A percentile compares a stretch with the other conserved stretches of the same genome.
Conservation (phyloP, 345 rosid genomes). For the Gossypium rotundifolium region DNA sequence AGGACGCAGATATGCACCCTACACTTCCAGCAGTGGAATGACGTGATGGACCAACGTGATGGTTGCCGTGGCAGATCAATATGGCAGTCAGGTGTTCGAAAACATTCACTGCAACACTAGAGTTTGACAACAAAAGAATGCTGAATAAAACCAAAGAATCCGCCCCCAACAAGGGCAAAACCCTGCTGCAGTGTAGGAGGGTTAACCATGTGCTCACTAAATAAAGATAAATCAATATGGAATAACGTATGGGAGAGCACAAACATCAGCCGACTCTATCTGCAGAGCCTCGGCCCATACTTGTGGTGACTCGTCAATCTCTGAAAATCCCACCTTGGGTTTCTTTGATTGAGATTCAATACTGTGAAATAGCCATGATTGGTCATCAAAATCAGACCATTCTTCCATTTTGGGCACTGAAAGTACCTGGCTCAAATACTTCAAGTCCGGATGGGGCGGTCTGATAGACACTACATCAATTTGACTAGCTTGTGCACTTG, state of each 20-base stretch:
- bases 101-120: slow-evolving; percentile 7
- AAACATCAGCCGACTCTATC: slow-evolving; percentile 56
- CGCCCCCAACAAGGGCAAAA: neutral
- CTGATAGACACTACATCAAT: slow-evolving; percentile 30
- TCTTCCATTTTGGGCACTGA: slow-evolving; percentile 56
- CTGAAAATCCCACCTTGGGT: slow-evolving; percentile 21
- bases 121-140: slow-evolving; percentile 10
- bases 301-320: slow-evolving; percentile 26
- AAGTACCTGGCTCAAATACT: slow-evolving; percentile 50
- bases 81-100: slow-evolving; percentile 3
- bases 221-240: slow-evolving; percentile 43
- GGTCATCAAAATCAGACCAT: slow-evolving; percentile 40
- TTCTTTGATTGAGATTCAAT: slow-evolving; percentile 23
- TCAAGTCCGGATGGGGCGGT: slow-evolving; percentile 66
- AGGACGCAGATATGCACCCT: neutral
- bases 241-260: slow-evolving; percentile 72
- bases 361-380: slow-evolving; percentile 57
- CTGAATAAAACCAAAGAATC: slow-evolving; percentile 10
- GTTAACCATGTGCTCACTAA: slow-evolving; percentile 3
- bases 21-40: neutral
- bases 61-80: neutral
- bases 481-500: slow-evolving; percentile 31
- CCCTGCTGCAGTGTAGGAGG: slow-evolving; percentile 13
- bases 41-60: neutral
- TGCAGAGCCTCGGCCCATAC: slow-evolving; percentile 66